Evolutionary conservation across 192 early-diverging fungal species (phyloP).

Genomic region (Umbelopsis ramanniana): DNA sequence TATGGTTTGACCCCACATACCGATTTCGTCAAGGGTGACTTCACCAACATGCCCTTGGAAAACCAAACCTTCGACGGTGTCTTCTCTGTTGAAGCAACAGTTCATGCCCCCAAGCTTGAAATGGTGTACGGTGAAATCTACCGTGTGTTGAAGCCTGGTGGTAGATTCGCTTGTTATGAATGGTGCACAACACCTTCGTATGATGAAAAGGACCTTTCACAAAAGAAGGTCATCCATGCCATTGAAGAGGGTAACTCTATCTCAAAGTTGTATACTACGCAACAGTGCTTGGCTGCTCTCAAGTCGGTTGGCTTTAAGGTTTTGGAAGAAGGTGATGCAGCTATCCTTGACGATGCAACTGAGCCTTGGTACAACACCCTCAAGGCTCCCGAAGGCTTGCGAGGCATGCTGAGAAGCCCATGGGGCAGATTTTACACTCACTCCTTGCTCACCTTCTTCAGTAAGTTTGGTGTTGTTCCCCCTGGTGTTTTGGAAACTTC

Average conservation of each 20-base stretch:
- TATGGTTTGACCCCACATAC: constrained; percentile 63
- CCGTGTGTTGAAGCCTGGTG: constrained; percentile 88
- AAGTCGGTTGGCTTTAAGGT: constrained; percentile 82
- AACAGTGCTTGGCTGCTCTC: constrained; percentile 72
- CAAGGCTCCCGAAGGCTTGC: constrained; percentile 36
- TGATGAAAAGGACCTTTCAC: constrained; percentile 71
- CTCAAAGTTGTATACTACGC: constrained; percentile 73
- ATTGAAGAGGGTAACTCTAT: constrained; percentile 90
- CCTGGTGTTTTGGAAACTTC: constrained; percentile 79
- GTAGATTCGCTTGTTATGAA: constrained; percentile 87
- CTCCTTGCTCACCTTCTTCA: constrained; percentile 70
- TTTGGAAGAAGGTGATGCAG: constrained; percentile 63
- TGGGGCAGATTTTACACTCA: constrained; percentile 71
- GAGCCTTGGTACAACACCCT: constrained; percentile 73
- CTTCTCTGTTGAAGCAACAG: constrained; percentile 89
- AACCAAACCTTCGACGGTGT: constrained; percentile 78
- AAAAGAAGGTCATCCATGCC: constrained; percentile 76
- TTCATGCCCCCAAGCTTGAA: constrained; percentile 83
- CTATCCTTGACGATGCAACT: constrained; percentile 49
- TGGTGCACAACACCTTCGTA: constrained; percentile 89
- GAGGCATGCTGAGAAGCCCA: constrained; percentile 47
- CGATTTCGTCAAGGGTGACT: constrained; percentile 77
- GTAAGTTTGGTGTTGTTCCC: constrained; percentile 77
- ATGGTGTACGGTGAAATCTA: constrained; percentile 84
- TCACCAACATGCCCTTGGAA: constrained; percentile 82